Conservation (phyloP, 2,329 filamentous ascomycete species). For the Fusarium sp. region DNA sequence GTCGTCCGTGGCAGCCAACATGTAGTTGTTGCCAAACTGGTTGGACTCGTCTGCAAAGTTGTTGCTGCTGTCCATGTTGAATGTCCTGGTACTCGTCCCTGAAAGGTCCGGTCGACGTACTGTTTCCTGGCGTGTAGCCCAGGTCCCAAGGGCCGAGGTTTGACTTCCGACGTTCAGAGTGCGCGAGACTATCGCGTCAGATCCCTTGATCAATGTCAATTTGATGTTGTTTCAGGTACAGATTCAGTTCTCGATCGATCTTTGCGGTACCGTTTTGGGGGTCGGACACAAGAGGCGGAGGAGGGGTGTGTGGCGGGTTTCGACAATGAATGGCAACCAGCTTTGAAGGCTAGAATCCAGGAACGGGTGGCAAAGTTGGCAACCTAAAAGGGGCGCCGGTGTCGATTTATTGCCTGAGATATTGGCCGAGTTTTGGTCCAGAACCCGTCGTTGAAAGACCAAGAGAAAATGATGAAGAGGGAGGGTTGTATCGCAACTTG, state of each 20-base stretch:
- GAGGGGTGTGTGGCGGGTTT: conserved; percentile 11
- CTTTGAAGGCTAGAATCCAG: conserved; percentile 15
- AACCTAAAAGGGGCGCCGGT: neutral
- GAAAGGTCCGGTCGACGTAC: neutral
- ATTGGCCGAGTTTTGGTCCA: neutral
- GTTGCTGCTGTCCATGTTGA: conserved; percentile 23
- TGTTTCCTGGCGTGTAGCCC: neutral
- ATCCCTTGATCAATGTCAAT: neutral
- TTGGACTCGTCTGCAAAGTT: neutral
- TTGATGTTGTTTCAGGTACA: neutral
- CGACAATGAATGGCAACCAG: neutral
- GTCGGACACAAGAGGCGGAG: neutral
- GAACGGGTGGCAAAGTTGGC: neutral
- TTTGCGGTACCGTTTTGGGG: neutral
- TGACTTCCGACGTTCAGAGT: neutral
- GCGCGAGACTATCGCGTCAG: neutral
- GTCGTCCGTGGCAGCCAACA: conserved; percentile 3
- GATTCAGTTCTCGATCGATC: conserved; percentile 2
- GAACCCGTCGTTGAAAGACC: neutral
- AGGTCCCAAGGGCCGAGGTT: neutral
- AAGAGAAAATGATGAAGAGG: neutral
- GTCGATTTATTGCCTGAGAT: neutral
- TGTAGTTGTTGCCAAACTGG: neutral
- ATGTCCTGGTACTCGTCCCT: neutral
- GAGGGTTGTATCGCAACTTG: neutral